Evolutionary conservation across 2,329 filamentous ascomycete genomes (phyloP), one percentile per base, ranked within the genome.

Genomic region (Aspergillus awamori): DNA sequence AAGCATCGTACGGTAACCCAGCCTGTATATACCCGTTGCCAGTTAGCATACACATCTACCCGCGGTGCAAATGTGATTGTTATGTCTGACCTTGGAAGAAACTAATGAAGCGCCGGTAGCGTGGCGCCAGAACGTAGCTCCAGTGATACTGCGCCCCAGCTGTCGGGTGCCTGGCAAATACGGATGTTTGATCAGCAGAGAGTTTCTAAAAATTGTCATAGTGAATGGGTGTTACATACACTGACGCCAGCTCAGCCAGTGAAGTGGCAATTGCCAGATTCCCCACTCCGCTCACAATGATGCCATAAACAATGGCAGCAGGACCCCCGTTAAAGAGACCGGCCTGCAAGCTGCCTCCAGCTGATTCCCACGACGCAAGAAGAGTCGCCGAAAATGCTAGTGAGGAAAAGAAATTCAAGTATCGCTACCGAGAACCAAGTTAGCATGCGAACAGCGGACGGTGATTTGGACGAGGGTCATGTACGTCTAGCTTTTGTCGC

Each of bases 181-280:
- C 4, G 13, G 2, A 15, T 15, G 33, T 36, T 36, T 36, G 11
- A 15, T 36, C 33, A 36, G 33, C 26, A 26, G 4, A 3, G 26
- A 26, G 6, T 26, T 26, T 26, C 26, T 26, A 26, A 5, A 5
- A 4, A 26, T 20, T 5, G 26, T 26, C 26, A 10, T 5, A 24
- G n/a, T 22, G 24, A n/a, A 55, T 28, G 10, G 4, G 5, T 2
- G 0, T 5, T 10, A 47, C 60, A 10, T 66, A 72, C 74, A 78
- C 72, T 8, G 76, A 78, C 0, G 74, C 75, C 58, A 79, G 69
- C 62, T 79, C 76, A 6, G 73, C 76, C 15, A 79, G 69, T 20
- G 75, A 75, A 10, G 67, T 65, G 24, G 74, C 74, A 24, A 76
- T 72, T 5, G 72, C 69, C 48, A 77, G 48, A 51, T 74, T 76